Base-by-base conservation (phyloP, 352 stramenopile species). In the Pythium apleroticum region DNA sequence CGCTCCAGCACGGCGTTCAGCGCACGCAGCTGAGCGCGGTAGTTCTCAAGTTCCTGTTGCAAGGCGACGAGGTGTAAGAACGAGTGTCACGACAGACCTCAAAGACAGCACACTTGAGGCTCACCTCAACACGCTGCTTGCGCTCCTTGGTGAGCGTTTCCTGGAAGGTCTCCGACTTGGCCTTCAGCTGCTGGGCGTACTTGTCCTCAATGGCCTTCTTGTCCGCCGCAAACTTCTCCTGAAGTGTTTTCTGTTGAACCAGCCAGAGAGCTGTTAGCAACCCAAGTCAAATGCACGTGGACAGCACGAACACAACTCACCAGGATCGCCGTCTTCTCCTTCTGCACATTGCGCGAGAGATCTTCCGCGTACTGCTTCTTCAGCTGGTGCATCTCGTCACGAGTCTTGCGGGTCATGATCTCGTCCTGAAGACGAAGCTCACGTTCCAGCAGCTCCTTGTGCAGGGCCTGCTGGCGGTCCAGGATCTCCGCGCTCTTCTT, bases 361-460 rank as follows among this genome's bases (percentile, higher is more conserved):
- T 90, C 75, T 28, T 88, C 74, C 6, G 71, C 50, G 60, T 90
- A 91, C 50, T 86, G 71, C 69, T 90, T 86, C 69, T 88, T 88
- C 1, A 90, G 68, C 28, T 72, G 53, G 58, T 71, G 68, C 70
- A 86, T 84, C 63, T 93, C 82, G 1, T 89, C 76, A 22, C 82
- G 80, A 17, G 73, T 74, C 57, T 86, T 76, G 28, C 81, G 81
- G 15, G 76, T 86, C 39, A 89, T 45, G 6, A 91, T 57, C 56
- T 91, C 81, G 43, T 91, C 67, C 69, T 93, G 85, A 37, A 91
- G 70, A 61, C 82, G 81, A 31, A 93, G 64, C 60, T 93, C 84
- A 61, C 84, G 84, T n/a, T 77, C 79, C 5, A 93, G 60, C 24
- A 93, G 65, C 66, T 93, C 84, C 64, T 88, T 88, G 75, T 93